Evolutionary conservation across 441 rosid genomes (phyloP), one percentile per base, ranked within the genome.

Genomic region (Gossypium trilobum): DNA sequence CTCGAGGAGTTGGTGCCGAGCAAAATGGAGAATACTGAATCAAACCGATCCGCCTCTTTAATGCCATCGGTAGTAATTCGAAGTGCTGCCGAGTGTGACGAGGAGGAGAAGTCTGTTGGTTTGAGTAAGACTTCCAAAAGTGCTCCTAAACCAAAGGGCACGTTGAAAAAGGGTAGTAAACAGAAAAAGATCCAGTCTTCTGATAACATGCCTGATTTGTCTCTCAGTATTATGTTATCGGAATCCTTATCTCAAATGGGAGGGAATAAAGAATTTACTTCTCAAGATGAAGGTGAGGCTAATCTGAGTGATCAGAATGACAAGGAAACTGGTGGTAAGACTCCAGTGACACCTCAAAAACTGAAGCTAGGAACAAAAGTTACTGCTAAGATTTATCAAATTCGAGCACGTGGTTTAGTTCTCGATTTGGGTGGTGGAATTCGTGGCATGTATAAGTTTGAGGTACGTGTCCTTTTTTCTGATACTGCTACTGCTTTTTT

Each of bases 381-480:
- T 67, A 70, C 75, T 6, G 96, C 97, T 48, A 87, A 85, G 80
- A 86, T 92, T 44, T 66, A 77, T 75, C 87, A 91, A 84, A 75
- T 91, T 75, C 92, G 96, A 51, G 54, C 85, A 0, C 91, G 50
- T 70, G 99, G 99, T 68, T 80, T 95, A 63, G 96, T 91, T 79
- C 97, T 91, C 81, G 97, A 95, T 73, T 77, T 95, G 89, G 98
- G 96, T 73, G 84, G 90, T 80, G 97, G 87, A 73, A 79, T 92
- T 72, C 96, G 85, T 52, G 99, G 96, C 72, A 92, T 92, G 98
- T 88, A 89, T 79, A 86, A 82, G 73, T 95, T 91, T 77, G 82
- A 89, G 93, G 99, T 92, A 83, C 22, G 79, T 46, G 31, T 72
- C 48, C 20, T 59, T 55, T 63, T 20, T 11, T 6, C 44, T 63